A percentile compares a stretch with the other conserved stretches of the same genome.
phyloP scores from a whole-genome alignment of 805 yeast species.

The Teunomyces lycoperdinae region DNA sequence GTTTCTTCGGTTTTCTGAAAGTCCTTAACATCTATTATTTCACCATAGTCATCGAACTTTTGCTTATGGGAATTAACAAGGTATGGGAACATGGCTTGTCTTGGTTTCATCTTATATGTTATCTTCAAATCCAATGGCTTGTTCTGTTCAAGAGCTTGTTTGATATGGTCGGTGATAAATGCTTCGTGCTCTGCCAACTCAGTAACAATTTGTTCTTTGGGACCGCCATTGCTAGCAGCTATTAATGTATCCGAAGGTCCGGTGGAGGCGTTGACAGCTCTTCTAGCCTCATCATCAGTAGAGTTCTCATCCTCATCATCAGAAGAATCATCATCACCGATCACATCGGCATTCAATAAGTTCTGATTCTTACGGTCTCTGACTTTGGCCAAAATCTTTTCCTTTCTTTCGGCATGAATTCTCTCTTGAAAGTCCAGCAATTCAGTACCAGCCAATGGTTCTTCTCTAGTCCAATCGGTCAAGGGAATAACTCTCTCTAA shows the following conservation, averaged over 20 bases:
- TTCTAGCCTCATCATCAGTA: slow-evolving; percentile 8
- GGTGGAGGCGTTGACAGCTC: not conserved
- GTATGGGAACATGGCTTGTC: slow-evolving; percentile 76
- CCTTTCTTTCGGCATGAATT: slow-evolving; percentile 46
- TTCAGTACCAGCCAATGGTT: slow-evolving; percentile 49
- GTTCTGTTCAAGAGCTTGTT: slow-evolving; percentile 37
- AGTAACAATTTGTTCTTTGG: slow-evolving; percentile 14
- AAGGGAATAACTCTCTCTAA: slow-evolving; percentile 43
- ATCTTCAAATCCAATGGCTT: slow-evolving; percentile 54
- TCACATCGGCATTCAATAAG: slow-evolving; percentile 34
- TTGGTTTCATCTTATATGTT: slow-evolving; percentile 42
- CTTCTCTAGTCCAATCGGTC: slow-evolving; percentile 45
- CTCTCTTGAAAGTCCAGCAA: slow-evolving; percentile 45
- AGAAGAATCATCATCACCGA: slow-evolving; percentile 31
- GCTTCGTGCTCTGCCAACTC: slow-evolving; percentile 42
- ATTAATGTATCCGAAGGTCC: not conserved
- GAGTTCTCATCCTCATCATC: slow-evolving; percentile 25
- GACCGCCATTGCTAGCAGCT: slow-evolving; percentile 3
- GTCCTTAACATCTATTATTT: slow-evolving; percentile 61
- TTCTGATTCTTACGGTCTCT: slow-evolving; percentile 40
- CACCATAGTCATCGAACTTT: slow-evolving; percentile 86
- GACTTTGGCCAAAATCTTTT: slow-evolving; percentile 38
- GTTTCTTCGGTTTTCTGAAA: slow-evolving; percentile 57
- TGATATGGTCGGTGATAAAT: slow-evolving; percentile 36
- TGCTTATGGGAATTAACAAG: slow-evolving; percentile 45